Evolutionary conservation across 2,329 filamentous ascomycete species (phyloP), one percentile per base, ranked within the genome.

Genomic region (Colletotrichum lini): DNA sequence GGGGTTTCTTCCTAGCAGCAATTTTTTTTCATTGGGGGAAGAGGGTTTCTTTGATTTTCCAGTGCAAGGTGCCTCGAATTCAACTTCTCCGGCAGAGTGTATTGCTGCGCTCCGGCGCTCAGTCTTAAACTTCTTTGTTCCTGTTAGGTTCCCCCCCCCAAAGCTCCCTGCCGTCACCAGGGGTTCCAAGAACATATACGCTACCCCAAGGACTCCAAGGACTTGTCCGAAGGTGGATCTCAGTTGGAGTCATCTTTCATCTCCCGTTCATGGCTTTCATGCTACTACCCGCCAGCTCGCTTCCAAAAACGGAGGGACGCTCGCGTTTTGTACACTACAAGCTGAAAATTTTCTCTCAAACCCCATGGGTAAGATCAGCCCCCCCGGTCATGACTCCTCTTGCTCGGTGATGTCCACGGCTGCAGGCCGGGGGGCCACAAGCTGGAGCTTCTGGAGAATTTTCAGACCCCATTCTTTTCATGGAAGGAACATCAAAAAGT

Each of bases 341-440:
- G 44, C 42, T 58, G 49, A 42, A 52, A 70, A 62, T 62, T 56
- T 50, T 44, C 57, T 40, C 35, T 9, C n/a, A 56, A 12, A 56
- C 67, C 56, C 67, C 64, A 44, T 58, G 62, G 57, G 63, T 50
- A 50, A 21, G 16, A 40, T 44, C 50, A n/a, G 26, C 26, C 9
- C 9, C n/a, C 23, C 40, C 54, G 30, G 30, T 35, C 63, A 35
- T 60, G 59, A 18, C 23, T 45, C 21, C 16, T 35, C 30, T 13
- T 53, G 8, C 12, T 38, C 15, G 30, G 15, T 30, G 40, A 26
- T n/a, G 42, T 67, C 67, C 67, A 71, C 38, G 16, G 52, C 58
- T 68, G 68, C 64, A 63, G 49, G 53, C 49, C n/a, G 60, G 30
- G 30, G 60, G 49, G 35, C n/a, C 50, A 35, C 26, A 38, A 56